Evolutionary conservation across 2,329 filamentous ascomycete species (phyloP), one percentile per base, ranked within the genome.

Genomic region (Penicillium sp.): DNA sequence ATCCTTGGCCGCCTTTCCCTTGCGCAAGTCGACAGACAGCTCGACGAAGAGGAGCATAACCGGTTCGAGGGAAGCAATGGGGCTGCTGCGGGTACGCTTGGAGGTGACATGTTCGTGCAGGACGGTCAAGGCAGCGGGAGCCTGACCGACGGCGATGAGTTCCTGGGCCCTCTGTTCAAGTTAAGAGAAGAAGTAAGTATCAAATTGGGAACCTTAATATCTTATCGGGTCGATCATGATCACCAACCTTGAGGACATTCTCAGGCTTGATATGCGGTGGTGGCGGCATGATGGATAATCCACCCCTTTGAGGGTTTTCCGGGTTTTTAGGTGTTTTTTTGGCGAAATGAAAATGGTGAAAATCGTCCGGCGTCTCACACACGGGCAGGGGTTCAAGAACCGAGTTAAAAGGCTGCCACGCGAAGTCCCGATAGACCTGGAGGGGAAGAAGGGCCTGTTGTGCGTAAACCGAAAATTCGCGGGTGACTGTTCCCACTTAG

Each of bases 61-160:
- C 65, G 95, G 95, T 87, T 99, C 95, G 73, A 99, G 82, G 53
- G 93, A 96, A 65, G 89, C 86, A 83, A 98, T 98, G 70, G 95
- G 93, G 71, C 91, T 95, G 88, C 96, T 98, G 75, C 95, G 91
- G 71, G 93, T 97, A 71, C 95, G 87, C 84, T 99, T 99, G 66
- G 91, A 97, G 71, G 92, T 96, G 82, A 98, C 92, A 87, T 99
- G 95, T 84, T 99, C 95, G 83, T 98, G 95, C 62, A 99, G 89
- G 72, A 98, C 88, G 72, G 89, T 92, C 76, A 99, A 84, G 75
- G 95, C 95, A 72, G 95, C 93, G 71, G 90, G 87, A 68, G 90
- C 84, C 86, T 99, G 95, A 76, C 90, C 90, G 74, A 99, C 95
- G 74, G 92, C 95, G 82, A 98, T 97, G 80, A 99, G 91, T 84